Evolutionary conservation across 352 stramenopile species (phyloP), one percentile per base, ranked within the genome.

Genomic region (Pythium brachiatum): DNA sequence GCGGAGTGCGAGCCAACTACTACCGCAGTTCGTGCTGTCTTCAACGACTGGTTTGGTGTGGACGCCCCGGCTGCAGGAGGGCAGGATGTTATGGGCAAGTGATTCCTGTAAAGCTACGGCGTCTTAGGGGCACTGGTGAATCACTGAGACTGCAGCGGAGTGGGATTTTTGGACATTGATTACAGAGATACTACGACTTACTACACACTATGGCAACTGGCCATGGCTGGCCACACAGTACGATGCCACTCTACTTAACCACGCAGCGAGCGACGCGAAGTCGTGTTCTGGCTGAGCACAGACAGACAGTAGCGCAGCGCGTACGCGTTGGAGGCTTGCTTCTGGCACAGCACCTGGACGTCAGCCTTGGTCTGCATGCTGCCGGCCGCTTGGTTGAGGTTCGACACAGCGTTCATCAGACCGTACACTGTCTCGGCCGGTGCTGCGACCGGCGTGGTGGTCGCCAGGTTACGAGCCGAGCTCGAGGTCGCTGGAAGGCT

Each of bases 311-410:
- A 44, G 36, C 36, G 36, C 16, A 44, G 36, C 26, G 47, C 47
- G 47, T 54, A 54, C 12, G 39, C 13, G 41, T 53, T 68, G 21
- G 16, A 44, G 15, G 36, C 36, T 18, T 58, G 32, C 16, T 27
- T n/a, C 13, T 54, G 29, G 55, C 38, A 43, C 70, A 81, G 20
- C 71, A 51, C 29, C 13, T 57, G 54, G 31, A 81, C 52, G 34
- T 79, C 68, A 47, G 25, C 62, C 27, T 74, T 66, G 0, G 68
- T 69, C 50, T 76, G 53, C 3, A 76, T 46, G 43, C 44, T 78
- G 13, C 59, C 64, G 21, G 73, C 57, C 23, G 73, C 73, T 4
- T 46, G 34, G 39, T 72, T 81, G 9, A 81, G 58, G 21, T 61
- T 60, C n/a, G 68, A 61, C 39, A 81, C 73, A 31, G 68, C 70